Conservation (phyloP, 1,284 basidiomycete genomes). For the Xerocomus alliaceus region DNA sequence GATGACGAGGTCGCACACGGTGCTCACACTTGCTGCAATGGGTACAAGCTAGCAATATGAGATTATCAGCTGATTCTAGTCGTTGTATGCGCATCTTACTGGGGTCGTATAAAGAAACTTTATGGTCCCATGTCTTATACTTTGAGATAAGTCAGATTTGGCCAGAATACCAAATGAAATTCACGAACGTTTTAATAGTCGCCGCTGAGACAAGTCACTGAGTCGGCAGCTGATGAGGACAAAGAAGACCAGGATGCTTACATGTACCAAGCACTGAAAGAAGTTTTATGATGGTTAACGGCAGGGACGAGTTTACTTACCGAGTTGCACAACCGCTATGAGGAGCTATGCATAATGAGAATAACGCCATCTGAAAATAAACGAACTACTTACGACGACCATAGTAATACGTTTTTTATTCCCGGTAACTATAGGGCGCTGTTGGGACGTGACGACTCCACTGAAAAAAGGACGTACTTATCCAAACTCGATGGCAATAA, state of each 20-base stretch:
- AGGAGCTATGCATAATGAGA: not conserved
- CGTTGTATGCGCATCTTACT: not conserved
- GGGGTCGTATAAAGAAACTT: conserved; percentile 10
- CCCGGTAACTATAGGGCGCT: conserved; percentile 5
- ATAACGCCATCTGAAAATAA: not conserved
- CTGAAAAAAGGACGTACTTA: conserved; percentile 7
- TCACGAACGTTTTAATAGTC: conserved; percentile 5
- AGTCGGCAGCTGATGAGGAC: not conserved
- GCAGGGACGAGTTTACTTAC: not conserved
- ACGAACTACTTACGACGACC: not conserved
- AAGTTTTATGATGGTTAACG: not conserved
- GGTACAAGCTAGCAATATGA: conserved; percentile 13
- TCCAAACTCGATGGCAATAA: conserved; percentile 25
- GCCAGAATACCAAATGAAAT: not conserved
- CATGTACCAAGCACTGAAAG: conserved; percentile 12
- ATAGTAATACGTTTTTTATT: not conserved
- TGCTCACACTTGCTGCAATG: conserved; percentile 3
- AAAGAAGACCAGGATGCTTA: not conserved
- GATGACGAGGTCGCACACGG: conserved; percentile 19
- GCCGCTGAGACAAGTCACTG: not conserved
- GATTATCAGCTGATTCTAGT: not conserved
- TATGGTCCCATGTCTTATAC: conserved; percentile 1
- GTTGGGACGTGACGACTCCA: not conserved
- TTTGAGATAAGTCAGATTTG: not conserved
- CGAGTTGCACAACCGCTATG: conserved; percentile 4